Evolutionary conservation across 140 eudicot species (phyloP).

Genomic region (Flaveria floridana): DNA sequence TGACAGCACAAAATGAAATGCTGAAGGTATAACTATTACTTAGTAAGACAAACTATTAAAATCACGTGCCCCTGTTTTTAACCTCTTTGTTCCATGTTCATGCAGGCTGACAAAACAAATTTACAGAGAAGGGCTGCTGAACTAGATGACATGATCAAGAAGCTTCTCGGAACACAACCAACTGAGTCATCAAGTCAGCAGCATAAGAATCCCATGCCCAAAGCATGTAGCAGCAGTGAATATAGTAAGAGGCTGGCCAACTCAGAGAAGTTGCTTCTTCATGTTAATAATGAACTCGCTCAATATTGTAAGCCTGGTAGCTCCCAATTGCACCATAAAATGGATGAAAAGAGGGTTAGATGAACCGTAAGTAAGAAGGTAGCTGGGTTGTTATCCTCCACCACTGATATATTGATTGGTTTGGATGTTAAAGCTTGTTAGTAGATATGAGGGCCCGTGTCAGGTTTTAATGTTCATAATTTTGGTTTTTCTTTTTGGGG

Average conservation of each 20-base stretch:
- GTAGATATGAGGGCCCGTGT: conserved; percentile 1
- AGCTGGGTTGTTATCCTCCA: neutral
- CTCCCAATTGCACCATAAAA: conserved; percentile 34
- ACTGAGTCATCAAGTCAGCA: conserved; percentile 34
- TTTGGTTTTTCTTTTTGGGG: neutral
- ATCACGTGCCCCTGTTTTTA: neutral
- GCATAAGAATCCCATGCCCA: conserved; percentile 32
- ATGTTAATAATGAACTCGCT: conserved; percentile 52
- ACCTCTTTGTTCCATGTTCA: conserved; percentile 18
- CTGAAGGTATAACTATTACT: conserved; percentile 45
- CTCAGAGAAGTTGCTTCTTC: conserved; percentile 47
- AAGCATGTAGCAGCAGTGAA: conserved; percentile 35
- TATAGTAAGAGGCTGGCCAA: conserved; percentile 46
- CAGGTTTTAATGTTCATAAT: neutral
- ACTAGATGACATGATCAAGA: conserved; percentile 74
- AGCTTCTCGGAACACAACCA: conserved; percentile 48
- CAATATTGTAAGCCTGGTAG: conserved; percentile 47
- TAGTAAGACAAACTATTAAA: neutral
- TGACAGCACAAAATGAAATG: conserved; percentile 79
- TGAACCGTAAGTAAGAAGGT: conserved; percentile 25
- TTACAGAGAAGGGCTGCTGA: conserved; percentile 63
- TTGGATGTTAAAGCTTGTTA: conserved; percentile 17
- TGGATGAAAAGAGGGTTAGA: conserved; percentile 39
- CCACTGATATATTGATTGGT: conserved; percentile 10
- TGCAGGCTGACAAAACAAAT: conserved; percentile 63